Evolutionary conservation across 1,284 basidiomycete genomes (phyloP).

Genomic region (Omphalotus olearius): DNA sequence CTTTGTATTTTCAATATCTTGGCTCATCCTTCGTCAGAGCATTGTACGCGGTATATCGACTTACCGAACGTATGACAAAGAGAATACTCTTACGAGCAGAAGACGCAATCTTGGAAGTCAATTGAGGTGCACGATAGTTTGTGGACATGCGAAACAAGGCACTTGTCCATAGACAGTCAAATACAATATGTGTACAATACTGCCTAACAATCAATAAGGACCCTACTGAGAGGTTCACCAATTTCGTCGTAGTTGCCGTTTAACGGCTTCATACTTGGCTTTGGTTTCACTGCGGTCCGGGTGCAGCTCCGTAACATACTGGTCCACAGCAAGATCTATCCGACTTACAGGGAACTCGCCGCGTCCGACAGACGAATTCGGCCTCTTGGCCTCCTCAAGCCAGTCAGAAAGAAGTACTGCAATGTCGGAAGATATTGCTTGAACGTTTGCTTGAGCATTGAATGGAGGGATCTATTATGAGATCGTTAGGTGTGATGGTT

Average conservation of each 20-base stretch:
- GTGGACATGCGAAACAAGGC: background rate
- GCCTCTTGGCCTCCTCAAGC: constrained; percentile 68
- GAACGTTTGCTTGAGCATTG: constrained; percentile 72
- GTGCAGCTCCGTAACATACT: constrained; percentile 67
- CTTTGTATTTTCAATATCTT: constrained; percentile 1
- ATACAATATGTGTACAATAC: constrained; percentile 1
- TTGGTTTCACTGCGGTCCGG: constrained; percentile 55
- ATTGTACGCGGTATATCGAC: constrained; percentile 60
- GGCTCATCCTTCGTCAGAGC: constrained; percentile 41
- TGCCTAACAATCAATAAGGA: background rate
- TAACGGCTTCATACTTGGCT: constrained; percentile 60
- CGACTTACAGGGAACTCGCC: constrained; percentile 71
- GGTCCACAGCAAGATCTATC: constrained; percentile 64
- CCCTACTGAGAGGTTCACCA: constrained; percentile 38
- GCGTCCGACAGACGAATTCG: constrained; percentile 51
- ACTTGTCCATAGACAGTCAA: background rate
- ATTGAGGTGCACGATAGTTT: constrained; percentile 15
- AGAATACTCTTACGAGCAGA: constrained; percentile 67
- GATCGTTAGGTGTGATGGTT: background rate
- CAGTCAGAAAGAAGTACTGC: constrained; percentile 72
- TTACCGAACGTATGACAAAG: constrained; percentile 57
- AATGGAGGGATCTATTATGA: constrained; percentile 75
- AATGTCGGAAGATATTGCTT: constrained; percentile 75
- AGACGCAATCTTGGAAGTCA: constrained; percentile 75
- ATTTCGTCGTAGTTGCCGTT: constrained; percentile 60